Base-by-base conservation (phyloP, 768 basidiomycete genomes). In the Austroboletus eburneus region DNA sequence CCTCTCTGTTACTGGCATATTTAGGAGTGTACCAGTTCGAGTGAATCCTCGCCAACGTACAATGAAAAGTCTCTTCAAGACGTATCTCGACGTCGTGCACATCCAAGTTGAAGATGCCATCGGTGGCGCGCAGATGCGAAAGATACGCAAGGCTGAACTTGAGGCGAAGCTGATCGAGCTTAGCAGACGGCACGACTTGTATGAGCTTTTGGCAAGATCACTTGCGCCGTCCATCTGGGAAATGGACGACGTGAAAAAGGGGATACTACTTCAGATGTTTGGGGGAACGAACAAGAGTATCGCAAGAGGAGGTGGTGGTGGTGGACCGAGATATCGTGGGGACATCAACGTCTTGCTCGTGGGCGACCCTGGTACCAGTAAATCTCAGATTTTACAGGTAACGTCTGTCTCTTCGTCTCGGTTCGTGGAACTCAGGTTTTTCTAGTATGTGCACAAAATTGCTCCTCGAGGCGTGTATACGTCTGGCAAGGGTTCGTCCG, bases 181-280 rank as follows among this genome's bases (percentile, higher is more conserved):
- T 24, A 87, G 87, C 57, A 67, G 75, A 52, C 69, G 79, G 45
- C 79, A 81, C 16, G 93, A 96, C 64, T 72, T 98, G 23, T 98
- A 98, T 63, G 90, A 91, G 2, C 70, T 89, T 22, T 75, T 98
- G 5, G 72, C 93, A 8, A 74, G 86, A 16, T 91, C 87, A 2
- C 77, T 99, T 45, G 95, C 94, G 1, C 96, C 96, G 14, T 88
- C 85, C 27, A 96, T 99, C 54, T 98, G 91, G 85, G 89, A 91
- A 65, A 87, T 98, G 89, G 94, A 98, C 21, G 96, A 99, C 62
- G 92, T 98, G 49, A 99, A 99, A 73, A 97, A 98, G 72, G 96
- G 96, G 0, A 96, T 98, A 43, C 64, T 99, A 48, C 71, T 99
- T 25, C 95, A 98, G 66, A 69, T 99, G 21, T 98, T 99, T 67